Base-by-base conservation (phyloP, 2,329 filamentous ascomycete genomes). In the Fusarium oligoseptatum region DNA sequence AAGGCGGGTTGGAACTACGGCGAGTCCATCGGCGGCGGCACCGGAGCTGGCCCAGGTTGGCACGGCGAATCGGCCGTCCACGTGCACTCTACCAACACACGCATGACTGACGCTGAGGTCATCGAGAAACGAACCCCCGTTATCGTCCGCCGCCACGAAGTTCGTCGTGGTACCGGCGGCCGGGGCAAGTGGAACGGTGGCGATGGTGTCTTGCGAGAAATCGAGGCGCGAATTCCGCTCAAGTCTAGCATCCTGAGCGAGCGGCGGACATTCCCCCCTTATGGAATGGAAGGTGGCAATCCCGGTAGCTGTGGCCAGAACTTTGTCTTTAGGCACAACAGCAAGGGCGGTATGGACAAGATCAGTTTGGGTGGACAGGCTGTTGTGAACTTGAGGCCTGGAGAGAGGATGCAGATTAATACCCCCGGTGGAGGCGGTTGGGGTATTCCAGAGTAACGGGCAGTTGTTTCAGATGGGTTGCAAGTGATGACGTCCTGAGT, bases 51-150 rank as follows among this genome's bases (percentile, higher is more conserved):
- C 0, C 88, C 91, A 0, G 86, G 87, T 14, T 95, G 93, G 93
- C 86, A 93, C 70, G 94, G 94, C 36, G 92, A 92, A 10, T 90
- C 86, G 55, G 93, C 92, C 27, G 93, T 95, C 10, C 93, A 97
- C 80, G 92, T 91, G 3, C 93, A 96, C 83, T 95, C 95, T 92
- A 96, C 94, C 6, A 97, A 96, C 81, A 96, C 94, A 3, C 89
- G 93, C 15, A 95, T 95, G 79, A 95, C 94, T 0, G 94, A 96
- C 79, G 87, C 92, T 0, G 94, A 96, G 80, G 89, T 95, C 11
- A 93, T 95, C 73, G 45, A 50, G 45, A 24, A 24, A 24, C 45
- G 45, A 14, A 15, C 14, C 22, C 45, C 45, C 14, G 45, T 50
- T 8, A 22, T 50, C 20, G 20, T 50, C 20, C 10, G 45, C 7